Evolutionary conservation across 2,329 filamentous ascomycete species (phyloP).

Genomic region (Trichoderma asperellum): DNA sequence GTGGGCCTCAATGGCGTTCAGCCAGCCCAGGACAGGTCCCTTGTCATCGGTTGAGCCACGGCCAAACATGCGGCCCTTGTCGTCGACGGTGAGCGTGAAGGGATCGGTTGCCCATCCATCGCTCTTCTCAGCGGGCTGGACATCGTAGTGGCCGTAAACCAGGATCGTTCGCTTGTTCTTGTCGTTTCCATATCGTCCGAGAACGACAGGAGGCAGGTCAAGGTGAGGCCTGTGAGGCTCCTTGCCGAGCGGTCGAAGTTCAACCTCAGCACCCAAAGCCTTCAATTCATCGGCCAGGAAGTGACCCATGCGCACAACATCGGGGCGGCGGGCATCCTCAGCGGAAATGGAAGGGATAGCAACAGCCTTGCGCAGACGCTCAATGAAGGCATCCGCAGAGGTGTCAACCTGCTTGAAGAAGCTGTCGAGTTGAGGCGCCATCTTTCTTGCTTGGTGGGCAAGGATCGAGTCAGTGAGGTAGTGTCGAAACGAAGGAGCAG

Average conservation of each 20-base stretch:
- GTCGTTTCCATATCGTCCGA: slow-evolving; percentile 90
- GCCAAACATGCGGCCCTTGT: slow-evolving; percentile 93
- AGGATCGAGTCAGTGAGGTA: slow-evolving; percentile 60
- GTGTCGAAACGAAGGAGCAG: slow-evolving; percentile 37
- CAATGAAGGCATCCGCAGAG: slow-evolving; percentile 80
- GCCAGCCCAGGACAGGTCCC: slow-evolving; percentile 93
- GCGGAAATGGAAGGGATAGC: slow-evolving; percentile 96
- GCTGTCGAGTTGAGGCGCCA: slow-evolving; percentile 87
- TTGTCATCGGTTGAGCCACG: slow-evolving; percentile 97
- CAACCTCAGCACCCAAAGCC: slow-evolving; percentile 80
- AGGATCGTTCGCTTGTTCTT: slow-evolving; percentile 92
- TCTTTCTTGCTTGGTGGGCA: slow-evolving; percentile 68
- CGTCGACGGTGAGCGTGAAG: slow-evolving; percentile 84
- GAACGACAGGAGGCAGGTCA: slow-evolving; percentile 87
- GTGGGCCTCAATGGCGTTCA: slow-evolving; percentile 98
- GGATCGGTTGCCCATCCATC: slow-evolving; percentile 97
- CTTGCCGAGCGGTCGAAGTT: slow-evolving; percentile 85
- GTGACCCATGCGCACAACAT: slow-evolving; percentile 96
- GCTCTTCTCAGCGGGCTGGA: slow-evolving; percentile 89
- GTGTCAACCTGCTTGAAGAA: slow-evolving; percentile 92
- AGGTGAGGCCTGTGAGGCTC: slow-evolving; percentile 90
- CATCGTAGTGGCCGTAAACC: slow-evolving; percentile 98
- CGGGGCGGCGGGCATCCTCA: slow-evolving; percentile 82
- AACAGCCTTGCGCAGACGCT: slow-evolving; percentile 86
- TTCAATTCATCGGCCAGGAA: slow-evolving; percentile 85